Evolutionary conservation across 163 green algal genomes (phyloP), one percentile per base, ranked within the genome.

Genomic region (Volvox carteri): DNA sequence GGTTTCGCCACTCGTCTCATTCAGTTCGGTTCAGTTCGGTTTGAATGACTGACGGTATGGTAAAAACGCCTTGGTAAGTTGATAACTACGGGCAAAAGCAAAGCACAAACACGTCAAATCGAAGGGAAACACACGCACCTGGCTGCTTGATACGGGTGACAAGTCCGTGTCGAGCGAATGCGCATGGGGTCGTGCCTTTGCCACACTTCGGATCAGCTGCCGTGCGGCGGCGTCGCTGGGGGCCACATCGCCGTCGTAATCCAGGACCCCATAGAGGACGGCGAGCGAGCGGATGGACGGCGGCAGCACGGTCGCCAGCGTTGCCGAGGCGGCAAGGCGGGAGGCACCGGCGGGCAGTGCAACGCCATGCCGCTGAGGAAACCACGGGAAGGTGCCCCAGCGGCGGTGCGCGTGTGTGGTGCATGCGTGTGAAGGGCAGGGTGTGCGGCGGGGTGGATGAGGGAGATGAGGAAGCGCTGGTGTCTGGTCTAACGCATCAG

Each of bases 111-210:
- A n/a, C n/a, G n/a, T n/a, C n/a, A n/a, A n/a, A n/a, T n/a, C n/a
- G n/a, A n/a, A n/a, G n/a, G 8, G 19, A 65, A 4, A 65, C 7
- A 11, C 54, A 65, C 70, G 9, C 44, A 80, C 73, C 73, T 80
- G 73, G 73, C 73, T 80, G 46, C 25, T 16, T 7, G 73, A 42
- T 44, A 88, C 83, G 1, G 83, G 83, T n/a, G 83, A 58, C 50
- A 81, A 50, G 83, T 88, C 83, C 4, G 6, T 42, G 67, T 88
- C 83, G 44, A 88, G 68, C 11, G 83, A 48, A 67, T 88, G 83
- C 0, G 2, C 7, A 1, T 73, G 68, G 2, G 83, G 50, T 5
- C 48, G 68, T 37, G 37, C 50, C 83, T 39, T 23, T 21, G 37
- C 23, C 4, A 28, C 4, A 4, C 30, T 6, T 25, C 37, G 25